Conservation (phyloP, 2,329 filamentous ascomycete genomes). For the Colletotrichum lindemuthianum region DNA sequence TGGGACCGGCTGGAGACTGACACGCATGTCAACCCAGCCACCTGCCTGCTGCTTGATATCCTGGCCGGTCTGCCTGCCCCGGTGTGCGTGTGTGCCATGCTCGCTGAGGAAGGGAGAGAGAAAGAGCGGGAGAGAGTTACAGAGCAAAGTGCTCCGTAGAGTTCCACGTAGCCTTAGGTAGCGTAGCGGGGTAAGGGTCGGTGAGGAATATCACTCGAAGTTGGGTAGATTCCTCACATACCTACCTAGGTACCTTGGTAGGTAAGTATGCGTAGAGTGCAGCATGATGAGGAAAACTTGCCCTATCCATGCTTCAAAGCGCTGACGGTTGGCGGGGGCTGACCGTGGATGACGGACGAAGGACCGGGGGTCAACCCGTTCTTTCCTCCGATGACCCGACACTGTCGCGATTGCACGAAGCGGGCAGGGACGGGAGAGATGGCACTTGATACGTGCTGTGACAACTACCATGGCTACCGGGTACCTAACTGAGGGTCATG, state of each 20-base stretch:
- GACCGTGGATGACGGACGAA: not conserved
- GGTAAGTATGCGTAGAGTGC: no score
- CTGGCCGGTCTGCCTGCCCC: conserved; percentile 3
- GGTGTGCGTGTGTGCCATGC: not conserved
- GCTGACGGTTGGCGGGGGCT: conserved; percentile 1
- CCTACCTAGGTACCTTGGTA: no score
- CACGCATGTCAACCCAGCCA: not conserved
- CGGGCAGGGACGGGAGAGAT: not conserved
- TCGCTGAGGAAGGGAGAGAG: no score
- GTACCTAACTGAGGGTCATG: no score
- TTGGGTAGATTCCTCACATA: not conserved
- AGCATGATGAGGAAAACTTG: no score
- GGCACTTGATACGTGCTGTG: not conserved
- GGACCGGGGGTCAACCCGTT: not conserved
- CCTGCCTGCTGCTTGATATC: not conserved
- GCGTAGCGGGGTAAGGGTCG: conserved; percentile 11
- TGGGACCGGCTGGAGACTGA: conserved; percentile 7
- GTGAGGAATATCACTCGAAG: conserved; percentile 8
- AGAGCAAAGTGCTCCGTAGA: no score
- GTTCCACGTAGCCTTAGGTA: not conserved
- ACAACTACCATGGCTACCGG: no score
- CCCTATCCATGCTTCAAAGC: not conserved
- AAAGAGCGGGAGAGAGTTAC: no score
- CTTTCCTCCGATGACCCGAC: conserved; percentile 27
- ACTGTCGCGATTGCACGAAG: not conserved